These are phyloP conservation scores for Salix koriyanagi DNA, from an alignment of 345 rosid genomes.

Conservation along the genomic window DNA sequence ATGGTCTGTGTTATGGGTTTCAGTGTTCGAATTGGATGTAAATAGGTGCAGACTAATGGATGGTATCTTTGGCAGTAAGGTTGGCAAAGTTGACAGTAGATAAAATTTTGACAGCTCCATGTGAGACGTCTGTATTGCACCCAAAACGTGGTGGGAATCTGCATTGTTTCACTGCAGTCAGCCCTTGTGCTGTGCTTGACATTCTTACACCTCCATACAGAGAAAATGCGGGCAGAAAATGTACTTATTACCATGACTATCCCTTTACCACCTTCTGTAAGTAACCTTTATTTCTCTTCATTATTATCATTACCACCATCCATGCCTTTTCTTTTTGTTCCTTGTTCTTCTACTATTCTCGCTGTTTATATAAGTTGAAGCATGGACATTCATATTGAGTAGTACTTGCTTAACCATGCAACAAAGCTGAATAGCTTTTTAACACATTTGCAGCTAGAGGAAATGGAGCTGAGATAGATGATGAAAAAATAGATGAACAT, in stretches of 20 bases:
- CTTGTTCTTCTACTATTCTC: neutral
- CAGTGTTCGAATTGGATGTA: neutral
- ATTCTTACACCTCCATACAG: conserved; percentile 83
- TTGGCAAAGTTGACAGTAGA: conserved; percentile 63
- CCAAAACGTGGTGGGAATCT: conserved; percentile 83
- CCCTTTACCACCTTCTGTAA: conserved; percentile 64
- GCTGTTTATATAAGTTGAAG: neutral
- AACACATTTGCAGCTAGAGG: conserved; percentile 28
- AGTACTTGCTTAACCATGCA: neutral
- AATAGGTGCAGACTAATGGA: neutral
- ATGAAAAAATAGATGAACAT: conserved; percentile 54
- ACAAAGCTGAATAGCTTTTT: neutral
- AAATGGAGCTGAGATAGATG: conserved; percentile 34
- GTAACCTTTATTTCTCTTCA: neutral
- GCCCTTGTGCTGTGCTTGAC: conserved; percentile 91
- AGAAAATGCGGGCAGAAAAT: conserved; percentile 69
- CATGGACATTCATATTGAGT: neutral
- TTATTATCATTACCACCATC: neutral
- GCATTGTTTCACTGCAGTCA: conserved; percentile 86
- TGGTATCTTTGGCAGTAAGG: conserved; percentile 48
- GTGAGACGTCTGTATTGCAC: conserved; percentile 60
- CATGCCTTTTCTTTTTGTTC: neutral
- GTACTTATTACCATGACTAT: conserved; percentile 79
- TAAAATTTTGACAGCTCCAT: conserved; percentile 62
- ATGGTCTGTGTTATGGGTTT: neutral